These are phyloP conservation scores for Solanum pinnatisectum DNA, from an alignment of 257 asterid species.

Conservation along the genomic window DNA sequence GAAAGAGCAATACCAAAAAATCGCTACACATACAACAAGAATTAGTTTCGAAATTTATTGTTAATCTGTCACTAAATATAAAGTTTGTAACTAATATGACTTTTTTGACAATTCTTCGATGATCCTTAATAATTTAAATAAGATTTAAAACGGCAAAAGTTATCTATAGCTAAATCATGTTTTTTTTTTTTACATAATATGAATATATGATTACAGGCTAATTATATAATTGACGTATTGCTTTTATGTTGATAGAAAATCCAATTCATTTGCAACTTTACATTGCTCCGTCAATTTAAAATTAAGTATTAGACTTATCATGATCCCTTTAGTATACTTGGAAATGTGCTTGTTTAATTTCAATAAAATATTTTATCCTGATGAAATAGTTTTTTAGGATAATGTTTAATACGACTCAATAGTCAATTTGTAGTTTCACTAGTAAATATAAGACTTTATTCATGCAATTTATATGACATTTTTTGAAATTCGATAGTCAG, in stretches of 20 bases:
- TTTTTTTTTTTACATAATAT: background rate
- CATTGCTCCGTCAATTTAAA: background rate
- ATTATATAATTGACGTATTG: background rate
- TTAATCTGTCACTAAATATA: no score
- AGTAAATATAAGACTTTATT: background rate
- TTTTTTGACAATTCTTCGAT: background rate
- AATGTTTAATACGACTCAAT: background rate
- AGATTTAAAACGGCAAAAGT: background rate
- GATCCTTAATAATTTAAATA: background rate
- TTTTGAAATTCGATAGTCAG: background rate
- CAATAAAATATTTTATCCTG: background rate
- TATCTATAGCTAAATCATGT: background rate
- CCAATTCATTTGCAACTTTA: background rate
- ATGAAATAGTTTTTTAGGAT: background rate
- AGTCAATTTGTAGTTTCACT: background rate
- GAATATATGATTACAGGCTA: background rate
- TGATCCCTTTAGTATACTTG: background rate
- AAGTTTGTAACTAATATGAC: background rate
- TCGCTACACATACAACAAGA: no score
- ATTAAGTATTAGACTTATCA: background rate
- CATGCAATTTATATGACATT: background rate
- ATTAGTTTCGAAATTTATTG: no score
- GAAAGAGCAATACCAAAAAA: background rate
- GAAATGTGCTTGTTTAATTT: background rate
- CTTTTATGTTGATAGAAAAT: background rate